These are phyloP conservation scores for Seminavis robusta DNA, from an alignment of 108 stramenopile genomes.

Conservation along the genomic window DNA sequence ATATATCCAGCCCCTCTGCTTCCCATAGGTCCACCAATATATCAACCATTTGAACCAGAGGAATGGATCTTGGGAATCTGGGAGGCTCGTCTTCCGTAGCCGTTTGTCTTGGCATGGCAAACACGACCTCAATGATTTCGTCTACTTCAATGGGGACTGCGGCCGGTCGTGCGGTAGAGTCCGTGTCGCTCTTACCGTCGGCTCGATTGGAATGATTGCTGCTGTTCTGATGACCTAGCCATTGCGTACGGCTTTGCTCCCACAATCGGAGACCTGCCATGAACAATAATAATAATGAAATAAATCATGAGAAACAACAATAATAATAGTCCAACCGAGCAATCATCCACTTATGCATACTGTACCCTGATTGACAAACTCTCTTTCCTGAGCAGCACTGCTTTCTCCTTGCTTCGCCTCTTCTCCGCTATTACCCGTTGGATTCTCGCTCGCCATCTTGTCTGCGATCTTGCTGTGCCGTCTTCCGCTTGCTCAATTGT, in stretches of 20 bases:
- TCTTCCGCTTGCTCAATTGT: no score
- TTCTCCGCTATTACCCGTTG: no score
- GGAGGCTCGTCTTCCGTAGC: constrained; percentile 27
- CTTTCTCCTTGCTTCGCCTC: no score
- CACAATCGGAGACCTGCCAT: constrained; percentile 1
- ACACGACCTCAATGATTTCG: constrained; percentile 77
- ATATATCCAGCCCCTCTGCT: constrained; percentile 82
- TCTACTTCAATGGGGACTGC: constrained; percentile 64
- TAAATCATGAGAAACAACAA: no score
- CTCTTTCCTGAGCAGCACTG: no score
- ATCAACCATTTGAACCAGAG: constrained; percentile 81
- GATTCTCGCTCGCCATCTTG: no score
- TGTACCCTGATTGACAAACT: no score
- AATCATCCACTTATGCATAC: no score
- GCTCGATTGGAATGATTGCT: background rate
- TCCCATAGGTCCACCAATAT: constrained; percentile 82
- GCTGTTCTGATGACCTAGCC: background rate
- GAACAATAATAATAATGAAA: no score
- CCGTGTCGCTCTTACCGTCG: constrained; percentile 1
- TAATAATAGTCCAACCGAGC: no score
- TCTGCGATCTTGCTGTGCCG: no score
- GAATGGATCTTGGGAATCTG: constrained; percentile 62
- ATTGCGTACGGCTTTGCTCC: background rate
- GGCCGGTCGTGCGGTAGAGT: background rate
- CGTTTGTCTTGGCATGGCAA: constrained; percentile 55